A percentile compares a stretch with the other conserved stretches of the same genome.
These are phyloP conservation scores for Alternaria arborescens DNA, from an alignment of 2,329 filamentous ascomycete species.

Conservation along the genomic window DNA sequence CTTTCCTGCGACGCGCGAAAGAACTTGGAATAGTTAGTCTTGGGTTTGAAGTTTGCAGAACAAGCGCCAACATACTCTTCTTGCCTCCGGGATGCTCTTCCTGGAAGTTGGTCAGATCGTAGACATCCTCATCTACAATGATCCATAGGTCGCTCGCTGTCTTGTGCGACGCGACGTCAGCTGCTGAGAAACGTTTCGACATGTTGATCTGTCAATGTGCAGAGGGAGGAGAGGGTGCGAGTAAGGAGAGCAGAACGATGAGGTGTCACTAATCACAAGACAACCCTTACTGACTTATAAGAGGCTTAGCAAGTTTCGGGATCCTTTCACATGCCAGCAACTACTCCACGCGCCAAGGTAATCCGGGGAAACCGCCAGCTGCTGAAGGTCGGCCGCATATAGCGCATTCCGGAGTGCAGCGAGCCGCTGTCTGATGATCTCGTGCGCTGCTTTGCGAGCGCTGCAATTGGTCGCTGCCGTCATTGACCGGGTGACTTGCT, in stretches of 20 bases:
- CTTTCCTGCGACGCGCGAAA: slow-evolving; percentile 71
- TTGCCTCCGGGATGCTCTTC: slow-evolving; percentile 70
- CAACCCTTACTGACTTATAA: slow-evolving; percentile 37
- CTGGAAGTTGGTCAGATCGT: slow-evolving; percentile 80
- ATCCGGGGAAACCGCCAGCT: slow-evolving; percentile 31
- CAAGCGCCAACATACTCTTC: slow-evolving; percentile 64
- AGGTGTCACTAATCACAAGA: slow-evolving; percentile 23
- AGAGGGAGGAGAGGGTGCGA: background rate
- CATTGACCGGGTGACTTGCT: slow-evolving; percentile 34
- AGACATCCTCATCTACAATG: slow-evolving; percentile 92
- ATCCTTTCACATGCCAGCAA: slow-evolving; percentile 50
- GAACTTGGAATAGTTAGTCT: slow-evolving; percentile 56
- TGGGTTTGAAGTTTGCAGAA: background rate
- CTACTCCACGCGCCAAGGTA: slow-evolving; percentile 39
- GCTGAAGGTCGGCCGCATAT: slow-evolving; percentile 37
- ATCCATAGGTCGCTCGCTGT: slow-evolving; percentile 87
- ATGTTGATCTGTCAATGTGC: slow-evolving; percentile 60
- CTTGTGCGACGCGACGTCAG: slow-evolving; percentile 91
- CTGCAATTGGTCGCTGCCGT: slow-evolving; percentile 38
- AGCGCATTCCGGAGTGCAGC: slow-evolving; percentile 31
- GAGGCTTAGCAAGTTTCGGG: slow-evolving; percentile 24
- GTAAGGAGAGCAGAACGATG: slow-evolving; percentile 5
- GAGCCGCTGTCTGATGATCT: slow-evolving; percentile 36
- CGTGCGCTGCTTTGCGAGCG: slow-evolving; percentile 35
- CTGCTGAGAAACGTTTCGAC: slow-evolving; percentile 84